Evolutionary conservation across 306 rosid species (phyloP).

Genomic region (Begonia fuchsioides): DNA sequence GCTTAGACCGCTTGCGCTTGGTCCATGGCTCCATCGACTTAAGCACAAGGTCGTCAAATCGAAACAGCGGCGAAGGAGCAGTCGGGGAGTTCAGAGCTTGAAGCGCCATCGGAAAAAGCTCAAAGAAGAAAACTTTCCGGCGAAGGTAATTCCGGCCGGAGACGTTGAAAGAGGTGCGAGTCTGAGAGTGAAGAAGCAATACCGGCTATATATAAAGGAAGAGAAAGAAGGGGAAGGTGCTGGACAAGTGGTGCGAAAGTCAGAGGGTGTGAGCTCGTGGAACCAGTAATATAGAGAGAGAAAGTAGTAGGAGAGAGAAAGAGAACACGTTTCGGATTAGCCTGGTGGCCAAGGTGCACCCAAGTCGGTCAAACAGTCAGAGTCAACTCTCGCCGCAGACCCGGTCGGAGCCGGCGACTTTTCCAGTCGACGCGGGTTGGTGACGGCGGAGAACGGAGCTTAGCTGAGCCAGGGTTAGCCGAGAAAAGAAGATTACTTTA

Average conservation of each 20-base stretch:
- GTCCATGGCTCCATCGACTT: slow-evolving; percentile 49
- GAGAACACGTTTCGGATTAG: slow-evolving; percentile 30
- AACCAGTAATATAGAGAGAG: neutral
- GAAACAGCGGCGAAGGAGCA: slow-evolving; percentile 37
- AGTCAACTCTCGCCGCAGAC: too few species aligned
- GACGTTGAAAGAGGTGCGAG: slow-evolving; percentile 7
- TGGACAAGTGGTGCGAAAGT: slow-evolving; percentile 71
- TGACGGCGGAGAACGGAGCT: too few species aligned
- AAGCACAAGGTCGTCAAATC: slow-evolving; percentile 27
- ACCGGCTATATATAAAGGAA: slow-evolving; percentile 24
- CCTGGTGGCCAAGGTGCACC: slow-evolving; percentile 45
- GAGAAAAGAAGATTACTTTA: too few species aligned
- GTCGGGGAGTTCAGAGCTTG: slow-evolving; percentile 86
- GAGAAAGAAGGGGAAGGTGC: slow-evolving; percentile 48
- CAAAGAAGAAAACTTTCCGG: neutral
- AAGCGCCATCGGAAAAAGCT: slow-evolving; percentile 40
- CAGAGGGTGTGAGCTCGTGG: slow-evolving; percentile 15
- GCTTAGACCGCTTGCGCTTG: slow-evolving; percentile 85
- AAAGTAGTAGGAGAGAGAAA: neutral
- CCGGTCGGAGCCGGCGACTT: too few species aligned
- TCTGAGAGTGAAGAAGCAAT: slow-evolving; percentile 12
- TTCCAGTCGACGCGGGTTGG: too few species aligned
- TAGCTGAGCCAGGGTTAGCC: too few species aligned
- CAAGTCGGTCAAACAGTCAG: slow-evolving; percentile 26
- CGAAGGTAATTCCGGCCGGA: too few species aligned